A percentile compares a stretch with the other conserved stretches of the same genome.
These are phyloP conservation scores for Trichocladium antarcticum DNA, from an alignment of 495 filamentous ascomycete species.

Conservation along the genomic window DNA sequence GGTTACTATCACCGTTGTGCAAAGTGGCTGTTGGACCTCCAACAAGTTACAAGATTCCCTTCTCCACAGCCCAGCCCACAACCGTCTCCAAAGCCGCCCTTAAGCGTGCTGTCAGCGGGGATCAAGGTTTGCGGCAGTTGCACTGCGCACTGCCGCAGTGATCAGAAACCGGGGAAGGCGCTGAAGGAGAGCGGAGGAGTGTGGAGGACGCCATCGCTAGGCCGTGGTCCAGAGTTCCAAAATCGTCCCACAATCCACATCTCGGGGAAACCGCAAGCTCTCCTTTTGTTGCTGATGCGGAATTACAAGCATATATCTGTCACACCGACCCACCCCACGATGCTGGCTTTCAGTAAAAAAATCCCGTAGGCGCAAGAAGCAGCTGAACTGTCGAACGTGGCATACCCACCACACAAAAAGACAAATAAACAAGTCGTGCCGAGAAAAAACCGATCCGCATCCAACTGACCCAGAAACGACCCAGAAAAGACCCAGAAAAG, in stretches of 20 bases:
- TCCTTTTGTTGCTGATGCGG: background rate
- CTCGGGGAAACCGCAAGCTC: background rate
- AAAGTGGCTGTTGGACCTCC: too few relatives aligned
- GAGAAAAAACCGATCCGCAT: background rate
- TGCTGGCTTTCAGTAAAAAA: background rate
- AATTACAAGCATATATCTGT: background rate
- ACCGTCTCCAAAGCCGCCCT: background rate
- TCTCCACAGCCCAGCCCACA: too few relatives aligned
- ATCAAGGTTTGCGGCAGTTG: background rate
- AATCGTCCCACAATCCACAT: background rate
- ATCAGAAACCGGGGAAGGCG: constrained; percentile 1
- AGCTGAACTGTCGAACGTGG: too few relatives aligned
- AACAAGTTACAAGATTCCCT: too few relatives aligned
- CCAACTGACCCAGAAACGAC: background rate
- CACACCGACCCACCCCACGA: background rate
- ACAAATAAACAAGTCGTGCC: too few relatives aligned
- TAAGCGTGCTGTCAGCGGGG: background rate
- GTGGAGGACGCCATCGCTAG: background rate
- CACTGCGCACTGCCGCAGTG: background rate
- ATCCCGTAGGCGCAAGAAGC: too few relatives aligned
- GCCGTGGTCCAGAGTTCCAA: background rate
- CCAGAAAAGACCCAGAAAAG: background rate
- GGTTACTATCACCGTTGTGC: too few relatives aligned
- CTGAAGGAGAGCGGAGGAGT: background rate
- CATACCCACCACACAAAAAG: too few relatives aligned